phyloP scores from a whole-genome alignment of 495 filamentous ascomycete species.

The Penicillium pancosmium region DNA sequence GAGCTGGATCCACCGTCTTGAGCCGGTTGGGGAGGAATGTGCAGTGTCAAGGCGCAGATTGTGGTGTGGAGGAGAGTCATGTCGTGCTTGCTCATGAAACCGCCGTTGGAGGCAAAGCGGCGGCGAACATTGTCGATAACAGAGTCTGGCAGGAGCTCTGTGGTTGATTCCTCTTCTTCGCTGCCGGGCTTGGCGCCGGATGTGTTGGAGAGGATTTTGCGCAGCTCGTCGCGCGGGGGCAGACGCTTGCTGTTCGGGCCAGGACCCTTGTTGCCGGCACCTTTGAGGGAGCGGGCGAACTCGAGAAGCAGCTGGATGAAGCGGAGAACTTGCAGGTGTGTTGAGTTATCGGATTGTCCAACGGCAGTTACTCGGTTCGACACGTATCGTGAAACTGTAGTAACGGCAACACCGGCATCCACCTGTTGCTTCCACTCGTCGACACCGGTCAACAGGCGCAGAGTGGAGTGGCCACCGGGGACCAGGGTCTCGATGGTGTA shows the following conservation, averaged over 20 bases:
- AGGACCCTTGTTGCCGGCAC: slow-evolving; percentile 27
- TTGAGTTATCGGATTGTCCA: slow-evolving; percentile 56
- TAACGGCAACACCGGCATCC: slow-evolving; percentile 55
- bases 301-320: slow-evolving; percentile 63
- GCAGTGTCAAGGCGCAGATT: slow-evolving; percentile 65
- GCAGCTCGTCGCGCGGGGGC: slow-evolving; percentile 45
- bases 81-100: slow-evolving; percentile 63
- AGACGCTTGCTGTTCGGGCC: slow-evolving; percentile 44
- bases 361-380: slow-evolving; percentile 60
- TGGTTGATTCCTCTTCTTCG: slow-evolving; percentile 13
- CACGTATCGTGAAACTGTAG: slow-evolving; percentile 67
- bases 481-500: slow-evolving; percentile 75
- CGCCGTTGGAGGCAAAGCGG: slow-evolving; percentile 64
- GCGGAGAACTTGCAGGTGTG: slow-evolving; percentile 59
- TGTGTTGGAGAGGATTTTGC: slow-evolving; percentile 42
- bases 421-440: slow-evolving; percentile 76
- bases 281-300: slow-evolving; percentile 58
- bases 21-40: slow-evolving; percentile 45
- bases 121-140: slow-evolving; percentile 69
- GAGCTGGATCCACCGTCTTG: slow-evolving; percentile 48
- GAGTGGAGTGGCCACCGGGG: slow-evolving; percentile 44
- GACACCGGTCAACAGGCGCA: slow-evolving; percentile 61
- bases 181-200: slow-evolving; percentile 21
- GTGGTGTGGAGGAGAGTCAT: slow-evolving; percentile 67
- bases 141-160: slow-evolving; percentile 51